Percentiles rank a stretch among this genome's conserved stretches.
phyloP scores from a whole-genome alignment of 257 asterid species.

The Coffea eugenioides region DNA sequence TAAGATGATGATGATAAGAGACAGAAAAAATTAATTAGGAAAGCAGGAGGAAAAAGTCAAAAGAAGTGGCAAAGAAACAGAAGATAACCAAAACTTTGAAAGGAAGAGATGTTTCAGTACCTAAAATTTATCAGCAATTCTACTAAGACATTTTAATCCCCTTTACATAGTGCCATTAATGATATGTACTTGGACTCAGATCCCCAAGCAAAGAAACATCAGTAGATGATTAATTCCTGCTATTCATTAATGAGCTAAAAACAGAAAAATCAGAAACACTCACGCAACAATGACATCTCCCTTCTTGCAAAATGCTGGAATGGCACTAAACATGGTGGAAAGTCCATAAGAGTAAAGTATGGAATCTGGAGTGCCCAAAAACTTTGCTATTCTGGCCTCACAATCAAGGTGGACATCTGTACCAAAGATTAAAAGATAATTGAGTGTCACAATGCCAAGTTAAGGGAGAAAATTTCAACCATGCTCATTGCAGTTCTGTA shows the following conservation, averaged over 20 bases:
- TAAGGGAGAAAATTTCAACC: constrained; percentile 6
- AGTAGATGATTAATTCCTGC: background rate
- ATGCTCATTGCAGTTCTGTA: constrained; percentile 2
- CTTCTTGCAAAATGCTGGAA: constrained; percentile 96
- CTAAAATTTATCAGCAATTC: no score
- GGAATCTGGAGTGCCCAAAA: constrained; percentile 92
- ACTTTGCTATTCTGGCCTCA: constrained; percentile 87
- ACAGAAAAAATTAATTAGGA: background rate
- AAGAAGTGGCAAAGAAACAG: background rate
- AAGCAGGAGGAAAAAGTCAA: background rate
- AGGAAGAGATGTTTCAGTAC: no score
- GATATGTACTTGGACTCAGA: background rate
- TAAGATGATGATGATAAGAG: background rate
- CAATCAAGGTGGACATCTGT: constrained; percentile 99
- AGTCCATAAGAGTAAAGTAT: constrained; percentile 91
- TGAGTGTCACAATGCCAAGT: constrained; percentile 4
- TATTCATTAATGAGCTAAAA: background rate
- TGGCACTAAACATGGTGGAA: constrained; percentile 95
- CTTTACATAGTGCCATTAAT: no score
- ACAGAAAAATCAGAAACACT: constrained; percentile 30
- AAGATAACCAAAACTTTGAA: no score
- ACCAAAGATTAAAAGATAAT: constrained; percentile 17
- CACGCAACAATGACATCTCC: constrained; percentile 90
- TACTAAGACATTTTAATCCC: background rate
- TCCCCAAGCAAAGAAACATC: background rate